Evolutionary conservation across 2,329 filamentous ascomycete species (phyloP).

Genomic region (Trichoderma oligosporum): DNA sequence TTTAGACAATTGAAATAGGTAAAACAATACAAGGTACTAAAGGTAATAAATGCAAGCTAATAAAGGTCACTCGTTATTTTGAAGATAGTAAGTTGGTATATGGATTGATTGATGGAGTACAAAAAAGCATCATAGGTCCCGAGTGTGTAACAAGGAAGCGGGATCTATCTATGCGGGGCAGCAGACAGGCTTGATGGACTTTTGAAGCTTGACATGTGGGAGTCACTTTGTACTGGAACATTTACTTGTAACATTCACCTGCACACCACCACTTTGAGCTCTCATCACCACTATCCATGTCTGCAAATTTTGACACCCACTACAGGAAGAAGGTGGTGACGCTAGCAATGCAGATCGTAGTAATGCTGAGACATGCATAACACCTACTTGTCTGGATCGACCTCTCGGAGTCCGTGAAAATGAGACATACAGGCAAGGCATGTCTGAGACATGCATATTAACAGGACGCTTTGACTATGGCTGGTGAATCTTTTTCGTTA

Average conservation of each 20-base stretch:
- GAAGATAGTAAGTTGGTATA: too few species aligned
- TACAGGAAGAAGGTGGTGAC: slow-evolving; percentile 3
- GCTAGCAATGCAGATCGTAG: slow-evolving; percentile 16
- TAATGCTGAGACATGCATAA: slow-evolving; percentile 27
- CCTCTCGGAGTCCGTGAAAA: slow-evolving; percentile 35
- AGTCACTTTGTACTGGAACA: too few species aligned
- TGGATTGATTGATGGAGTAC: too few species aligned
- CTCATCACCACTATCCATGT: neutral
- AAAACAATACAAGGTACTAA: too few species aligned
- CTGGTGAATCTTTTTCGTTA: neutral
- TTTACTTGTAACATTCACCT: too few species aligned
- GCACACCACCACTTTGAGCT: neutral
- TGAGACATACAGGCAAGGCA: slow-evolving; percentile 37
- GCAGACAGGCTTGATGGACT: neutral
- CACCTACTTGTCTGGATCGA: slow-evolving; percentile 29
- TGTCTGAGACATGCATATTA: slow-evolving; percentile 35
- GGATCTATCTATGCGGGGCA: slow-evolving; percentile 15
- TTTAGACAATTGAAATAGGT: too few species aligned
- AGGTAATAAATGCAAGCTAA: too few species aligned
- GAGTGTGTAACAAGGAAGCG: too few species aligned
- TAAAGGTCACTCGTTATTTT: too few species aligned
- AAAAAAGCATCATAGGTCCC: too few species aligned
- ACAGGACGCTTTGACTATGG: neutral
- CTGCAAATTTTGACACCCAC: slow-evolving; percentile 11
- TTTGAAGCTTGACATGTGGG: slow-evolving; percentile 3